phyloP scores from a whole-genome alignment of 805 yeast genomes.

The Wickerhamomyces alni region DNA sequence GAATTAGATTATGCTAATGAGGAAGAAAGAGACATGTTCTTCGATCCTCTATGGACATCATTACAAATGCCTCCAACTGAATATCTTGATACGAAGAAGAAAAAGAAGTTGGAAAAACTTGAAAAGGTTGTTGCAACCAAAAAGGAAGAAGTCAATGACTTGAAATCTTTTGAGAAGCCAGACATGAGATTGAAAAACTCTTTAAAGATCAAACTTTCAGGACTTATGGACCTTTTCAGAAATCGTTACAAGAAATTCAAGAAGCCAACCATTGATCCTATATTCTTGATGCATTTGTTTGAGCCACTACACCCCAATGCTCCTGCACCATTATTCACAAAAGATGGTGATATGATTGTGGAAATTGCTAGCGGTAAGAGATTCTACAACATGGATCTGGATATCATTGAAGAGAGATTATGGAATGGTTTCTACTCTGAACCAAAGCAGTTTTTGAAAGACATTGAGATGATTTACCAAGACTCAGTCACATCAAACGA shows the following conservation, averaged over 20 bases:
- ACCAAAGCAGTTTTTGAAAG: slow-evolving; percentile 83
- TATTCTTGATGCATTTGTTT: slow-evolving; percentile 66
- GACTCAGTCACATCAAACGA: slow-evolving; percentile 76
- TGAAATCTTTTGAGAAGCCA: slow-evolving; percentile 42
- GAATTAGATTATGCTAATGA: slow-evolving; percentile 36
- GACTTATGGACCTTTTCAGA: slow-evolving; percentile 85
- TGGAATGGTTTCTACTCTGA: slow-evolving; percentile 97
- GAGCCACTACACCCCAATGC: slow-evolving; percentile 42
- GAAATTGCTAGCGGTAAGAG: slow-evolving; percentile 70
- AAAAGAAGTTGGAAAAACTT: slow-evolving; percentile 26
- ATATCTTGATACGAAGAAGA: slow-evolving; percentile 54
- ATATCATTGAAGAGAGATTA: slow-evolving; percentile 85
- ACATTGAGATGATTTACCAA: slow-evolving; percentile 73
- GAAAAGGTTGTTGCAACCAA: slow-evolving; percentile 30
- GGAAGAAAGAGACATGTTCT: slow-evolving; percentile 50
- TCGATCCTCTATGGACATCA: slow-evolving; percentile 46
- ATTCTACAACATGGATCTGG: slow-evolving; percentile 86
- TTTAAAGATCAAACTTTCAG: slow-evolving; percentile 78
- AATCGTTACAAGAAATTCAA: slow-evolving; percentile 82
- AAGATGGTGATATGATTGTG: slow-evolving; percentile 70
- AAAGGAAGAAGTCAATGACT: slow-evolving; percentile 28
- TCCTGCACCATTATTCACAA: slow-evolving; percentile 37
- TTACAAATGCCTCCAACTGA: slow-evolving; percentile 63
- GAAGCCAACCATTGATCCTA: slow-evolving; percentile 85
- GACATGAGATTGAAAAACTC: slow-evolving; percentile 84